These are phyloP conservation scores for Protomyces inundatus DNA, from an alignment of 1,139 yeast species.

Conservation along the genomic window DNA sequence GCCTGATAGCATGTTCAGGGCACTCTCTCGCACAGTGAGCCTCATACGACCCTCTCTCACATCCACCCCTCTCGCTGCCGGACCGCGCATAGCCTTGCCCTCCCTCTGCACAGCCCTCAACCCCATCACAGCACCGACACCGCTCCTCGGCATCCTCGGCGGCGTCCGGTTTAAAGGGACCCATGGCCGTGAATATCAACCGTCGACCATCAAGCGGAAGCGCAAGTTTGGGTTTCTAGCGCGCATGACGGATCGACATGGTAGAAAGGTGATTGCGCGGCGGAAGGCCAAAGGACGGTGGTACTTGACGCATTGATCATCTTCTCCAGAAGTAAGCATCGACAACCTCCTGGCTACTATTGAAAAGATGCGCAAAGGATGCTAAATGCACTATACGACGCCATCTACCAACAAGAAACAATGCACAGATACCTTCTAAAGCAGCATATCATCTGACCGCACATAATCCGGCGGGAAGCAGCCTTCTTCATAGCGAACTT, in stretches of 20 bases:
- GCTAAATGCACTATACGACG: too few relatives aligned
- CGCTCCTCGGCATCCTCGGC: neutral
- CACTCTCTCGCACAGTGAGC: neutral
- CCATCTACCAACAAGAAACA: too few relatives aligned
- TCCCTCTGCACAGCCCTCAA: neutral
- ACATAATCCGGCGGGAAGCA: slow-evolving; percentile 19
- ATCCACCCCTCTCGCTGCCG: neutral
- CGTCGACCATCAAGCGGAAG: slow-evolving; percentile 83
- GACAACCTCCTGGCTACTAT: neutral
- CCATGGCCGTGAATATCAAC: slow-evolving; percentile 37
- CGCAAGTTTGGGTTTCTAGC: slow-evolving; percentile 87
- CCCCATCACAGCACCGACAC: neutral
- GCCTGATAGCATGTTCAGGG: neutral
- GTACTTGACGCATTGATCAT: slow-evolving; percentile 68
- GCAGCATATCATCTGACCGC: slow-evolving; percentile 11
- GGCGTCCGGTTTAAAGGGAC: slow-evolving; percentile 13
- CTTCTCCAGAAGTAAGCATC: too few relatives aligned
- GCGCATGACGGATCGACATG: slow-evolving; percentile 71
- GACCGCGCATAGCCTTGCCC: too few relatives aligned
- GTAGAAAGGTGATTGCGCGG: slow-evolving; percentile 71
- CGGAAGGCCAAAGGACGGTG: slow-evolving; percentile 89
- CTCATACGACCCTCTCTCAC: neutral
- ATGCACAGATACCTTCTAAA: neutral
- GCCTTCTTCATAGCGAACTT: slow-evolving; percentile 1
- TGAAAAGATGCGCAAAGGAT: neutral